Conservation (phyloP, 768 basidiomycete species). For the Porphyrellus cyaneotinctus region DNA sequence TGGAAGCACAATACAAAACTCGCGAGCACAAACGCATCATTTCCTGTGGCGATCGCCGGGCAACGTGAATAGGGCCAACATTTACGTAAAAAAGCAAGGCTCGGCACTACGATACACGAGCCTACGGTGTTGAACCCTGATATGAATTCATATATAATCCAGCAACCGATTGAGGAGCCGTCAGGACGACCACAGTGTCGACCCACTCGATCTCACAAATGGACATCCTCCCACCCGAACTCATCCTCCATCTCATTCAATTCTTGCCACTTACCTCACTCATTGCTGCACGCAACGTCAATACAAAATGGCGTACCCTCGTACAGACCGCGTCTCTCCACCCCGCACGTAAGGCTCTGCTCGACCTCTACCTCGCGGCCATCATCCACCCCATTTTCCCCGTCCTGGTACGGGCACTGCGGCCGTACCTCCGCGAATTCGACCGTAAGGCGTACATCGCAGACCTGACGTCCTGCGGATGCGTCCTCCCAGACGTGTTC, state of each 20-base stretch:
- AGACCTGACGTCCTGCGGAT: background rate
- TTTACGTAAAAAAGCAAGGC: too few relatives aligned
- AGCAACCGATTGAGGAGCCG: too few relatives aligned
- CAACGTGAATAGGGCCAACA: too few relatives aligned
- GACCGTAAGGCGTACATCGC: background rate
- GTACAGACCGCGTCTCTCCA: background rate
- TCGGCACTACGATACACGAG: too few relatives aligned
- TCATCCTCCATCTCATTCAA: background rate
- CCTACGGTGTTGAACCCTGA: too few relatives aligned
- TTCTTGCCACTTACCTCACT: background rate
- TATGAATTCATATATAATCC: too few relatives aligned
- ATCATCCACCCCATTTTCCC: background rate
- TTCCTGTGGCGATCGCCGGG: too few relatives aligned
- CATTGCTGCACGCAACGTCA: background rate
- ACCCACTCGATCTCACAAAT: background rate
- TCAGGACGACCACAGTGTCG: too few relatives aligned
- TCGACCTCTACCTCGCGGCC: background rate
- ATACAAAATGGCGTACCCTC: background rate
- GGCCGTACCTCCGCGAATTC: background rate
- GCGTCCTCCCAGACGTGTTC: background rate
- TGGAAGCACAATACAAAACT: too few relatives aligned
- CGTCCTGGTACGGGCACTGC: background rate
- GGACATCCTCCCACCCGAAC: background rate
- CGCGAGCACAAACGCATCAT: too few relatives aligned
- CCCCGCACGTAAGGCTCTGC: background rate